A percentile compares a stretch with the other conserved stretches of the same genome.
phyloP scores from a whole-genome alignment of 2,329 filamentous ascomycete genomes.

The Cladorrhinum sp. region DNA sequence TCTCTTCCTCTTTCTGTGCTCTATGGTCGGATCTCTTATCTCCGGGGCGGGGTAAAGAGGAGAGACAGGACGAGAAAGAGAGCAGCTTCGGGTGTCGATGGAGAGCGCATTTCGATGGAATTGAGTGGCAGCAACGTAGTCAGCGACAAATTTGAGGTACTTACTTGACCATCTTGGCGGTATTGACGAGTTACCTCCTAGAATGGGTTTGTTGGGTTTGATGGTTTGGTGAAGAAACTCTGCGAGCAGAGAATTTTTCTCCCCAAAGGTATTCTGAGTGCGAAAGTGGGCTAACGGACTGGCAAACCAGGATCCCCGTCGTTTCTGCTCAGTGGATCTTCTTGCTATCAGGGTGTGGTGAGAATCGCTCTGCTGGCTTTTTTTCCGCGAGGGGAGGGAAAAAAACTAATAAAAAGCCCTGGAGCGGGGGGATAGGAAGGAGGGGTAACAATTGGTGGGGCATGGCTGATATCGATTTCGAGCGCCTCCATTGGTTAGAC shows the following conservation, averaged over 20 bases:
- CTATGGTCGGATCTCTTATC: slow-evolving; percentile 33
- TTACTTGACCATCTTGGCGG: slow-evolving; percentile 99
- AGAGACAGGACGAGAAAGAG: slow-evolving; percentile 12
- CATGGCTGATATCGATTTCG: slow-evolving; percentile 19
- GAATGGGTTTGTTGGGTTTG: slow-evolving; percentile 28
- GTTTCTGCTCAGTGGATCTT: slow-evolving; percentile 22
- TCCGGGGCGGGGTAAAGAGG: slow-evolving; percentile 38
- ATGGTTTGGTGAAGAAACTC: slow-evolving; percentile 23
- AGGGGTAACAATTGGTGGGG: slow-evolving; percentile 30
- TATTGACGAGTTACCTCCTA: slow-evolving; percentile 48
- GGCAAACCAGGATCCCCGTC: slow-evolving; percentile 21
- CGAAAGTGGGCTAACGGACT: slow-evolving; percentile 17
- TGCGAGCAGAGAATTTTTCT: slow-evolving; percentile 26
- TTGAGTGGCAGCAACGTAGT: background rate
- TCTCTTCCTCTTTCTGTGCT: background rate
- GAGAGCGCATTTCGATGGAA: background rate
- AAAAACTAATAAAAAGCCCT: slow-evolving; percentile 21
- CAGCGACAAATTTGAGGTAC: slow-evolving; percentile 41
- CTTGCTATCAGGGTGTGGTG: slow-evolving; percentile 25
- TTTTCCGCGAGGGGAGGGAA: slow-evolving; percentile 21
- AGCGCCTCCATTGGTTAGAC: slow-evolving; percentile 23
- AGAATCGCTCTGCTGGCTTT: slow-evolving; percentile 23
- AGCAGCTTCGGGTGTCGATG: background rate
- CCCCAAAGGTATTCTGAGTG: slow-evolving; percentile 12
- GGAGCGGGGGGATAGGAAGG: slow-evolving; percentile 23